phyloP scores from a whole-genome alignment of 83 land plant species.

The Diphasiastrum complanatum region DNA sequence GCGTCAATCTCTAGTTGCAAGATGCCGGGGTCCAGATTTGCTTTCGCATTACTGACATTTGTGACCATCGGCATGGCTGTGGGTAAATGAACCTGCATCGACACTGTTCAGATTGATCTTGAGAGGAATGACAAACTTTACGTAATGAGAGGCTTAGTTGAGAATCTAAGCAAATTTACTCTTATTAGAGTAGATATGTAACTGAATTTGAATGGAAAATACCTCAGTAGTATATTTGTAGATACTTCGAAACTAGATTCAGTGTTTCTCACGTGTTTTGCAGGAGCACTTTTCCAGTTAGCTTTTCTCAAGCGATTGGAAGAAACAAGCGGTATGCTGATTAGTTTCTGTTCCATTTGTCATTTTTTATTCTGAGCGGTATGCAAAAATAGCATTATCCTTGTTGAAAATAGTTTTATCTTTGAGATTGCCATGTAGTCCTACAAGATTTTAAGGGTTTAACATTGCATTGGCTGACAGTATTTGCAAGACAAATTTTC shows the following conservation, averaged over 20 bases:
- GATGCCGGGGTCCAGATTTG: slow-evolving; percentile 21
- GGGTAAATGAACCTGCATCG: too few species aligned
- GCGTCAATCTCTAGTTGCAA: too few species aligned
- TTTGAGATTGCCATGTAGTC: too few species aligned
- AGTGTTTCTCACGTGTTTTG: neutral
- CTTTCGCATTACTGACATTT: slow-evolving; percentile 20
- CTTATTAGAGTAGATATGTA: too few species aligned
- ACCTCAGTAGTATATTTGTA: neutral
- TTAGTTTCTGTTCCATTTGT: neutral
- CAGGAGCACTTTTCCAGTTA: slow-evolving; percentile 19
- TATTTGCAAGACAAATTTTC: too few species aligned
- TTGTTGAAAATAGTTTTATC: too few species aligned
- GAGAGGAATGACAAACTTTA: neutral
- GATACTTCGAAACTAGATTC: neutral
- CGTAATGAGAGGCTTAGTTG: neutral
- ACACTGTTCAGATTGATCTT: too few species aligned
- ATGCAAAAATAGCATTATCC: too few species aligned
- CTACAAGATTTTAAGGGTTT: too few species aligned
- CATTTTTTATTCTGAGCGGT: too few species aligned
- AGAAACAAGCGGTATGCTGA: slow-evolving; percentile 17
- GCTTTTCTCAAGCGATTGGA: slow-evolving; percentile 20
- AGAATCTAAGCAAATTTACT: neutral
- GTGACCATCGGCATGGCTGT: slow-evolving; percentile 29
- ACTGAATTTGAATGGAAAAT: too few species aligned
- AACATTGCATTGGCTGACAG: too few species aligned